Percentiles rank a stretch among this genome's conserved stretches.
These are phyloP conservation scores for Rhododendron simsii DNA, from an alignment of 148 eudicot genomes.

Conservation along the genomic window DNA sequence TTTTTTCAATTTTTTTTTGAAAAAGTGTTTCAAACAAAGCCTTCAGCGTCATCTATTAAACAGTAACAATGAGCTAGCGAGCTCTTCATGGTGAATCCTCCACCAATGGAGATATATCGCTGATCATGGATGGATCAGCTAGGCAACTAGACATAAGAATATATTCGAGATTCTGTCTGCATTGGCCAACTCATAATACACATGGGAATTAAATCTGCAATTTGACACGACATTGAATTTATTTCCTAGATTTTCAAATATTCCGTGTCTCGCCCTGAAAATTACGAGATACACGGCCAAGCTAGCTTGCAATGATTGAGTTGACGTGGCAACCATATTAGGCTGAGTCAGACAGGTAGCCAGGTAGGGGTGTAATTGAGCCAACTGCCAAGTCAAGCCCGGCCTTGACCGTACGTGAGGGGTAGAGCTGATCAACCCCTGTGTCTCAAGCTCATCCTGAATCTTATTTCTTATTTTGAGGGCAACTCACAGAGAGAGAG, in stretches of 20 bases:
- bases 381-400: no score
- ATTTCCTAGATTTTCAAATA: not conserved
- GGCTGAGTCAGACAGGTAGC: not conserved
- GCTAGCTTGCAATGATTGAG: not conserved
- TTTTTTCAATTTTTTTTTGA: no score
- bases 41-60: no score
- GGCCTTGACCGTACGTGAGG: no score
- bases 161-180: not conserved
- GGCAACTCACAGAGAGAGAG: not conserved
- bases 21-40: no score
- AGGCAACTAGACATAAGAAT: not conserved
- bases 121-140: no score
- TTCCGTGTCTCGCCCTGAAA: not conserved
- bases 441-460: not conserved
- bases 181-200: not conserved
- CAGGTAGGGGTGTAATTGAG: no score
- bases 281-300: not conserved
- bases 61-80: no score
- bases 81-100: no score
- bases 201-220: not conserved
- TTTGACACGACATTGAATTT: not conserved
- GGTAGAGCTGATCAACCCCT: not conserved
- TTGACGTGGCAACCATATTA: not conserved
- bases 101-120: no score
- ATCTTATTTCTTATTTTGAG: no score